These are phyloP conservation scores for Hirsutella rhossiliensis DNA, from an alignment of 2,329 filamentous ascomycete species.

Conservation along the genomic window DNA sequence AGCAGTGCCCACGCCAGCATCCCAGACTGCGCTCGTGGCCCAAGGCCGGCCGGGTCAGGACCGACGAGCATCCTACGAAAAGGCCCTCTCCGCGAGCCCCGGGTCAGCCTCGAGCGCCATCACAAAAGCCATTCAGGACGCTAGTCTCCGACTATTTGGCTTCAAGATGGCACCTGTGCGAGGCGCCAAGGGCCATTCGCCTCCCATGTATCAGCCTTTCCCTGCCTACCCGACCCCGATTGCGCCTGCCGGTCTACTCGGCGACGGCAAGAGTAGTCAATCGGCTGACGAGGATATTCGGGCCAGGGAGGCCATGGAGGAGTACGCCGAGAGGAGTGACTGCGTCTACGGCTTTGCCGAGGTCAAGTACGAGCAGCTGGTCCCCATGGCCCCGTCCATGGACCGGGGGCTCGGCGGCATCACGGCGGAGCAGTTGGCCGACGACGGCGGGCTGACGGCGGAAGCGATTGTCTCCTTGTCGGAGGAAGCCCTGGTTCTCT, in stretches of 20 bases:
- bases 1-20: conserved; percentile 52
- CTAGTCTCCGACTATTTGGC: conserved; percentile 64
- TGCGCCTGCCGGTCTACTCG: conserved; percentile 47
- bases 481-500: conserved; percentile 89
- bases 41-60: conserved; percentile 60
- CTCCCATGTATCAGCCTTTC: conserved; percentile 70
- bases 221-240: conserved; percentile 69
- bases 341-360: conserved; percentile 97
- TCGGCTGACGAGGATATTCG: conserved; percentile 65
- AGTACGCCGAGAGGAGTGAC: conserved; percentile 84
- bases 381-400: conserved; percentile 71
- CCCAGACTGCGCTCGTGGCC: conserved; percentile 63
- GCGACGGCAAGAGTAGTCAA: conserved; percentile 46
- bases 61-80: conserved; percentile 70
- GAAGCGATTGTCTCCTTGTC: conserved; percentile 81
- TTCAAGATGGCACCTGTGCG: conserved; percentile 57
- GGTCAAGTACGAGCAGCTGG: conserved; percentile 96
- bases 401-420: conserved; percentile 57
- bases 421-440: conserved; percentile 39
- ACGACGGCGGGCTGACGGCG: conserved; percentile 68
- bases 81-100: conserved; percentile 55
- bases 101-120: conserved; percentile 78
- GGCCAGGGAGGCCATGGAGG: conserved; percentile 74
- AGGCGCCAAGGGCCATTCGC: conserved; percentile 53
- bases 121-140: conserved; percentile 88